phyloP scores from a whole-genome alignment of 1,139 yeast genomes.

The Protomyces inouyei region DNA sequence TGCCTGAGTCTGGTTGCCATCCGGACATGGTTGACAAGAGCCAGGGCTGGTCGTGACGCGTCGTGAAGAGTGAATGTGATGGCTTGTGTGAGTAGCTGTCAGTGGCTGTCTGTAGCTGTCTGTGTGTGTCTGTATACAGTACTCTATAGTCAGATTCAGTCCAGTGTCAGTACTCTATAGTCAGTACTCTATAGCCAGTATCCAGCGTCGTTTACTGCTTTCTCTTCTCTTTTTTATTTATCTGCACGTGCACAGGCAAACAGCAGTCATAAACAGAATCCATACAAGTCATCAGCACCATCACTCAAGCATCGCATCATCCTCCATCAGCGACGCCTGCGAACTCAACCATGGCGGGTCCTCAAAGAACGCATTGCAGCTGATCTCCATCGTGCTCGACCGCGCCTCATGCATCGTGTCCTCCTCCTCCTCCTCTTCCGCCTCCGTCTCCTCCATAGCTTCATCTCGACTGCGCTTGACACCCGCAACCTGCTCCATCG shows the following conservation, averaged over 20 bases:
- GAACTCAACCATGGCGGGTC: not conserved
- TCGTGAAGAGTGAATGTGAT: too few species aligned
- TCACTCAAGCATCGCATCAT: not conserved
- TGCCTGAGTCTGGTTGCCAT: slow-evolving; percentile 28
- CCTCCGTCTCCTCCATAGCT: not conserved
- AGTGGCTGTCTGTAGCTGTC: too few species aligned
- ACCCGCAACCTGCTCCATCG: not conserved
- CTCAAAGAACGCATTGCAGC: not conserved
- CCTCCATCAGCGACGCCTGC: not conserved
- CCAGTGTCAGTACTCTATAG: too few species aligned
- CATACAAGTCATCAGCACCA: too few species aligned
- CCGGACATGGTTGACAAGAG: not conserved
- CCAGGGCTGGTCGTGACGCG: not conserved
- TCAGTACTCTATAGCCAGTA: too few species aligned
- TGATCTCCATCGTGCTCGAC: not conserved
- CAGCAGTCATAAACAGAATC: not conserved
- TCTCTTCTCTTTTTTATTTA: too few species aligned
- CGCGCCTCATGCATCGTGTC: not conserved
- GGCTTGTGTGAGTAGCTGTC: too few species aligned
- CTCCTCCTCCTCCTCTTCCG: not conserved
- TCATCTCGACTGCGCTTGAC: not conserved
- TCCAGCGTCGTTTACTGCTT: too few species aligned
- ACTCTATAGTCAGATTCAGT: too few species aligned
- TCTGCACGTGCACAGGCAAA: not conserved
- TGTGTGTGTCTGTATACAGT: too few species aligned